These are phyloP conservation scores for Fusarium anguioides DNA, from an alignment of 2,329 filamentous ascomycete species.

Conservation along the genomic window DNA sequence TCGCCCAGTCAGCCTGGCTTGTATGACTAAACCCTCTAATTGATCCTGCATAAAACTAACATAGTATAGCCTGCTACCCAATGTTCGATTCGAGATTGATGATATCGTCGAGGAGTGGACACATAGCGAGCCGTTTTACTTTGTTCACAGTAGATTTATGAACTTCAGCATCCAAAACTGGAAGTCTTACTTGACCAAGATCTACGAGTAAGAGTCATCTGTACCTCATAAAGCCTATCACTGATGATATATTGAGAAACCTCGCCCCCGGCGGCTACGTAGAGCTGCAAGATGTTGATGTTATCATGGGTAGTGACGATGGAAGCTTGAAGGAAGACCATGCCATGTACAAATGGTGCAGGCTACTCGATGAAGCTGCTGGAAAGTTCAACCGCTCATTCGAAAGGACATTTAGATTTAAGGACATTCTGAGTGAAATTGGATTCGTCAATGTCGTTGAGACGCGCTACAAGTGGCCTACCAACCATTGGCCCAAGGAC, in stretches of 20 bases:
- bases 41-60: background rate
- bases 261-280: constrained; percentile 32
- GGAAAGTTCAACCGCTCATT: constrained; percentile 45
- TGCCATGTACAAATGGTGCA: constrained; percentile 40
- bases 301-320: constrained; percentile 30
- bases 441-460: constrained; percentile 64
- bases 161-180: constrained; percentile 28
- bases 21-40: background rate
- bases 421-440: constrained; percentile 54
- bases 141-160: constrained; percentile 26
- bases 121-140: constrained; percentile 13
- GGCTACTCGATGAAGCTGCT: constrained; percentile 45
- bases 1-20: constrained; percentile 17
- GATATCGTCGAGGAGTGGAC: constrained; percentile 28
- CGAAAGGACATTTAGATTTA: constrained; percentile 35
- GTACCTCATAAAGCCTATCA: accelerated
- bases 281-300: constrained; percentile 37
- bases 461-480: constrained; percentile 59
- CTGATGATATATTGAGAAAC: background rate
- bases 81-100: constrained; percentile 17
- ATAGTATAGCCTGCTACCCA: constrained; percentile 1
- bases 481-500: constrained; percentile 62
- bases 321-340: constrained; percentile 30
- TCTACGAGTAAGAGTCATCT: background rate
- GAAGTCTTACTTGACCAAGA: constrained; percentile 8